Conservation (phyloP, 208 protist species). For the Naegleria fowleri region DNA sequence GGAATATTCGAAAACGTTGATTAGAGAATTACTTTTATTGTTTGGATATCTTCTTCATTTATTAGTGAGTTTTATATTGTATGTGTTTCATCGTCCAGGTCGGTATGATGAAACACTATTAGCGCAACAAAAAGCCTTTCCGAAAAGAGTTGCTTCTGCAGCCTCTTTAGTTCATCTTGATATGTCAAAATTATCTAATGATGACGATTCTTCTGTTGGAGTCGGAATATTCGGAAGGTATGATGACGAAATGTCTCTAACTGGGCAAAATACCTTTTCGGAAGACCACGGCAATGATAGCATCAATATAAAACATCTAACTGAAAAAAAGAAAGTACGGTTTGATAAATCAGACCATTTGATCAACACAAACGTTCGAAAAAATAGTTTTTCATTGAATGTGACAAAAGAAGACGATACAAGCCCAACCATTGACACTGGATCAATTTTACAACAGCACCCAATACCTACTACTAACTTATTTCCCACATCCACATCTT, state of each 20-base stretch:
- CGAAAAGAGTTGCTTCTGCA: background rate
- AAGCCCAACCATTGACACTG: background rate
- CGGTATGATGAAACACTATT: background rate
- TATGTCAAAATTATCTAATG: too few species aligned
- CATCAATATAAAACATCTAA: too few species aligned
- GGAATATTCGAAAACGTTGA: constrained; percentile 12
- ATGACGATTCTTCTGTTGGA: background rate
- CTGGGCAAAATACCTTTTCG: too few species aligned
- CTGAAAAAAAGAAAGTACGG: background rate
- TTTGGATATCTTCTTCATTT: background rate
- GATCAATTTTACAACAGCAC: too few species aligned
- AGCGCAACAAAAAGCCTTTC: background rate
- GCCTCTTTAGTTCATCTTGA: background rate
- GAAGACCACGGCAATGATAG: too few species aligned
- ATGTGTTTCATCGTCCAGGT: background rate
- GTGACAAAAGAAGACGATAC: background rate
- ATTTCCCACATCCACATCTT: background rate
- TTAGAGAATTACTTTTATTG: background rate
- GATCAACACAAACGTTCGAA: background rate
- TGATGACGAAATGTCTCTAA: background rate
- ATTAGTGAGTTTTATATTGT: background rate
- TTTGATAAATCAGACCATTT: background rate
- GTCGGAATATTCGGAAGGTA: background rate
- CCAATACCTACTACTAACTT: background rate
- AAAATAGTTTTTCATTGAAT: background rate